These are phyloP conservation scores for Tolypocladium pustulatum DNA, from an alignment of 2,329 filamentous ascomycete species.

Conservation along the genomic window DNA sequence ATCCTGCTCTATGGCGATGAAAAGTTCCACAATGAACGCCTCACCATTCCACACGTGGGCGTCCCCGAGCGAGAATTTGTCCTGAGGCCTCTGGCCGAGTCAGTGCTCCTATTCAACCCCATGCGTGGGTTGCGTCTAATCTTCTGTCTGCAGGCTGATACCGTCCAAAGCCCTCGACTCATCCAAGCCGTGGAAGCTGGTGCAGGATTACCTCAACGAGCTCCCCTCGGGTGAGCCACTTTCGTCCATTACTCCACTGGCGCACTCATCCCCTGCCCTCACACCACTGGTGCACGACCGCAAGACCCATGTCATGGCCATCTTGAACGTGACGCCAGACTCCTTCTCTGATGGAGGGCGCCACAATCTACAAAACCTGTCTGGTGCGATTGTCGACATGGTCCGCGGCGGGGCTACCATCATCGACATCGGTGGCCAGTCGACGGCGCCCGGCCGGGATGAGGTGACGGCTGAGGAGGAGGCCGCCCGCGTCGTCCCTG, in stretches of 20 bases:
- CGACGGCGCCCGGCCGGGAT: slow-evolving; percentile 66
- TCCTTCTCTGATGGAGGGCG: slow-evolving; percentile 89
- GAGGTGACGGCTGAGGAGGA: slow-evolving; percentile 67
- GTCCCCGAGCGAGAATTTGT: slow-evolving; percentile 94
- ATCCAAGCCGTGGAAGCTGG: slow-evolving; percentile 47
- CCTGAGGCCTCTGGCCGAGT: slow-evolving; percentile 75
- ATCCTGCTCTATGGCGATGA: slow-evolving; percentile 73
- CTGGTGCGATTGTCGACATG: slow-evolving; percentile 48
- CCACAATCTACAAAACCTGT: slow-evolving; percentile 45
- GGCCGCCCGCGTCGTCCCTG: slow-evolving; percentile 64
- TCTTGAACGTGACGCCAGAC: slow-evolving; percentile 89
- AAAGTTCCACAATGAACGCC: slow-evolving; percentile 54
- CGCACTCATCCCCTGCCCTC: slow-evolving; percentile 35
- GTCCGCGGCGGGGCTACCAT: slow-evolving; percentile 66
- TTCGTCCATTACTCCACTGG: slow-evolving; percentile 49
- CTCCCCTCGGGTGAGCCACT: slow-evolving; percentile 40
- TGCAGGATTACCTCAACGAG: slow-evolving; percentile 50
- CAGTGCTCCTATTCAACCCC: slow-evolving; percentile 14
- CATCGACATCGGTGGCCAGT: slow-evolving; percentile 89
- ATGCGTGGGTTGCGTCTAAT: background rate
- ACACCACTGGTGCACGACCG: slow-evolving; percentile 47
- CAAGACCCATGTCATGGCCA: slow-evolving; percentile 78
- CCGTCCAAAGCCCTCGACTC: slow-evolving; percentile 42
- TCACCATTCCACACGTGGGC: slow-evolving; percentile 74
- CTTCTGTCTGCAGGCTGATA: slow-evolving; percentile 33